phyloP scores from a whole-genome alignment of 108 stramenopile genomes.

The Nitzschia putrida region DNA sequence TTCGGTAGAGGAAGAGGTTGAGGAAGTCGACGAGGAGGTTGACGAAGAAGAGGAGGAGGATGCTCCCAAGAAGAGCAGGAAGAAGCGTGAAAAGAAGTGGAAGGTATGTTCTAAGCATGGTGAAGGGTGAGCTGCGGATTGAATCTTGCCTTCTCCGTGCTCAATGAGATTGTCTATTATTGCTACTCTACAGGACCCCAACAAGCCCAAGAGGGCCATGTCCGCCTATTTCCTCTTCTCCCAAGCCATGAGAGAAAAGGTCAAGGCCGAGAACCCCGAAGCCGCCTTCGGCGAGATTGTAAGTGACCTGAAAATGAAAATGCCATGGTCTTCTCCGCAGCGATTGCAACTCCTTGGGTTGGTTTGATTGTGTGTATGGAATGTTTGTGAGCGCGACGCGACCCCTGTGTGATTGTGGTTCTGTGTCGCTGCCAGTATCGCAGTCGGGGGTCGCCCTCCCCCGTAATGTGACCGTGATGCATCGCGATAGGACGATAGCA shows the following conservation, averaged over 20 bases:
- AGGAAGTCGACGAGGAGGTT: constrained; percentile 40
- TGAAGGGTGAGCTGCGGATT: not conserved
- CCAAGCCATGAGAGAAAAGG: constrained; percentile 64
- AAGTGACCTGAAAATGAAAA: constrained; percentile 43
- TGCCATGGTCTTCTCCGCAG: constrained; percentile 10
- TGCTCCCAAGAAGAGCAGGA: constrained; percentile 13
- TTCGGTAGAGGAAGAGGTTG: constrained; percentile 44
- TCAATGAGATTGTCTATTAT: not conserved
- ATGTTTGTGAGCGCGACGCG: constrained; percentile 19
- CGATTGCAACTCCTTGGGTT: constrained; percentile 7
- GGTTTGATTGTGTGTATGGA: constrained; percentile 21
- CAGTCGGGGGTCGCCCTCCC: no score
- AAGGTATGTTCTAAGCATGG: constrained; percentile 27
- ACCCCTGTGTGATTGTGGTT: constrained; percentile 22
- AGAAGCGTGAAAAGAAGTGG: constrained; percentile 36
- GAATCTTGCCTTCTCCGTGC: not conserved
- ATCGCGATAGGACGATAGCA: constrained; percentile 28
- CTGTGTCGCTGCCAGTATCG: not conserved
- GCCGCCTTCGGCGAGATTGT: constrained; percentile 82
- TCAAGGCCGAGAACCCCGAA: constrained; percentile 74
- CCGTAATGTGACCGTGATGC: constrained; percentile 13
- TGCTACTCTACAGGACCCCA: constrained; percentile 53
- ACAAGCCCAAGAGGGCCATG: constrained; percentile 83
- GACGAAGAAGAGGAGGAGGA: constrained; percentile 34
- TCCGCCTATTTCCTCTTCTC: constrained; percentile 84